phyloP scores from a whole-genome alignment of 306 rosid species.

The Sesbania bispinosa region DNA sequence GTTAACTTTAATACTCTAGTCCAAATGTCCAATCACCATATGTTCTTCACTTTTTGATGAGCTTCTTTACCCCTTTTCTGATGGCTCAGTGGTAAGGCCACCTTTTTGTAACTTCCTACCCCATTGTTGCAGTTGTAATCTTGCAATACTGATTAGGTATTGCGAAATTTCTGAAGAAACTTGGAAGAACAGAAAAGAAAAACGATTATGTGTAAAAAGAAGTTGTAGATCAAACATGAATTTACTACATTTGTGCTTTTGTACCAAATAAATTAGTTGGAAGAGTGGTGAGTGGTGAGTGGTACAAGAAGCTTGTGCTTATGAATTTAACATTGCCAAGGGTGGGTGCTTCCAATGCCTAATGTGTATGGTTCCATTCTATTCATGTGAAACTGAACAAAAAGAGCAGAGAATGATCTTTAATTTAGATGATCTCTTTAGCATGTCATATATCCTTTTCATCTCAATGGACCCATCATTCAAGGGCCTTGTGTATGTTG shows the following conservation, averaged over 20 bases:
- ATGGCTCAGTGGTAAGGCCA: neutral
- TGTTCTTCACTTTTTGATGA: neutral
- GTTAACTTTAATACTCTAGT: too few relatives aligned
- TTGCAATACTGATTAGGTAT: neutral
- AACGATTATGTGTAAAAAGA: neutral
- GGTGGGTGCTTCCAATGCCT: constrained; percentile 19
- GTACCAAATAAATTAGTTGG: constrained; percentile 1
- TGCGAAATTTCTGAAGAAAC: constrained; percentile 6
- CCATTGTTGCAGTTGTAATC: neutral
- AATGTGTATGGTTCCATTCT: neutral
- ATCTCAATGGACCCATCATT: neutral
- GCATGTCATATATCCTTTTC: neutral
- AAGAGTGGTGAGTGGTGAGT: too few relatives aligned
- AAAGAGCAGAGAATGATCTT: constrained; percentile 5
- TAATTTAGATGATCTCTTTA: neutral
- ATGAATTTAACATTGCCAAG: constrained; percentile 4
- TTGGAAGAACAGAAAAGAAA: neutral
- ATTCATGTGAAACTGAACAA: constrained; percentile 13
- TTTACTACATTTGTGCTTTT: constrained; percentile 2
- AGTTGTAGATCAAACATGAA: neutral
- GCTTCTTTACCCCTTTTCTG: neutral
- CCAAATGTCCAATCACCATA: too few relatives aligned
- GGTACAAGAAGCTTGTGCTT: neutral
- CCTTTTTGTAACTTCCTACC: neutral
- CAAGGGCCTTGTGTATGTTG: neutral